These are phyloP conservation scores for Luvunga scandens DNA, from an alignment of 345 rosid genomes.

Conservation along the genomic window DNA sequence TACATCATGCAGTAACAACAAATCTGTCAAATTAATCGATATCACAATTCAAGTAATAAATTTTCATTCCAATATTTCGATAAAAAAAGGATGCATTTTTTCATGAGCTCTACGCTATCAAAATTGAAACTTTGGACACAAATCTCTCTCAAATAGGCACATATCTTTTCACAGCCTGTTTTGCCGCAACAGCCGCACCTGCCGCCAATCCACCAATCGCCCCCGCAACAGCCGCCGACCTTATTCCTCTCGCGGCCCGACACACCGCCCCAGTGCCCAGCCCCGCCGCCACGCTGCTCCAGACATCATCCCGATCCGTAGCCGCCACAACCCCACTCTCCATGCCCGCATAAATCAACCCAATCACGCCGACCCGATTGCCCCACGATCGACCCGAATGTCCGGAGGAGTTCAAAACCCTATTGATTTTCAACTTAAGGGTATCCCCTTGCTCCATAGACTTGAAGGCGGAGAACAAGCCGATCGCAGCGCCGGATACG, in stretches of 20 bases:
- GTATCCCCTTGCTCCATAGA: slow-evolving; percentile 80
- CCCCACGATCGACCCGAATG: slow-evolving; percentile 82
- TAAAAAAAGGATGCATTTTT: neutral
- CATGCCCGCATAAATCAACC: slow-evolving; percentile 68
- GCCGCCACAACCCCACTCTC: slow-evolving; percentile 74
- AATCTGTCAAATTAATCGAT: neutral
- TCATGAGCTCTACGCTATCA: slow-evolving; percentile 7
- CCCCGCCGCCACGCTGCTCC: slow-evolving; percentile 93
- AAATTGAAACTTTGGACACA: slow-evolving; percentile 20
- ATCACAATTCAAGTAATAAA: neutral
- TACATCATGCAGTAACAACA: neutral
- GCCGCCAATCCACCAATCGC: slow-evolving; percentile 89
- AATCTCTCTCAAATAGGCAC: slow-evolving; percentile 54
- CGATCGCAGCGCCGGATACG: slow-evolving; percentile 54
- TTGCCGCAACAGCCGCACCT: slow-evolving; percentile 74
- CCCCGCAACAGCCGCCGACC: slow-evolving; percentile 97
- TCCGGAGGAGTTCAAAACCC: slow-evolving; percentile 76
- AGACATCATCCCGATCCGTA: slow-evolving; percentile 74
- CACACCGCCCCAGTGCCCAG: slow-evolving; percentile 84
- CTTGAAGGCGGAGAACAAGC: slow-evolving; percentile 49
- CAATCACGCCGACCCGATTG: slow-evolving; percentile 71
- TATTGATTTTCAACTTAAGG: slow-evolving; percentile 70
- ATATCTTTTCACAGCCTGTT: slow-evolving; percentile 74
- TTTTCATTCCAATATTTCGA: neutral
- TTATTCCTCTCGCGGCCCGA: slow-evolving; percentile 84